A percentile compares a stretch with the other conserved stretches of the same genome.
Conservation (phyloP, 1,139 yeast genomes). For the Yamadazyma mexicana region DNA sequence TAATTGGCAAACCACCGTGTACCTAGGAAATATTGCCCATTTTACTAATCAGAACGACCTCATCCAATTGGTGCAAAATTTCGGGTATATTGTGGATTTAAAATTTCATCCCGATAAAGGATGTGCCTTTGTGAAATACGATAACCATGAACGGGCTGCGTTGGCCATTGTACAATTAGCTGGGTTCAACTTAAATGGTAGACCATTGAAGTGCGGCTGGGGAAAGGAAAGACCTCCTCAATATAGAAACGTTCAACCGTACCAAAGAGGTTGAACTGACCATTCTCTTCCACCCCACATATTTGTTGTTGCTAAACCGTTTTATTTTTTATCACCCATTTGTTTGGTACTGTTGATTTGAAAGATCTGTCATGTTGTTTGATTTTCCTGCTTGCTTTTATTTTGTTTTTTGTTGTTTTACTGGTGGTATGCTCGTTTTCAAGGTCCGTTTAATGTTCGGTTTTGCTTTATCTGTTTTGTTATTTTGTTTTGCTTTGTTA, state of each 20-base stretch:
- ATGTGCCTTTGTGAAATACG: constrained; percentile 84
- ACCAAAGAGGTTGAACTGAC: constrained; percentile 4
- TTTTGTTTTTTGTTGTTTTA: too few relatives aligned
- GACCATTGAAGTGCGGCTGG: constrained; percentile 87
- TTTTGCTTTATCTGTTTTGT: too few relatives aligned
- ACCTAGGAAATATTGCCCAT: constrained; percentile 82
- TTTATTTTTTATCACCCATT: background rate
- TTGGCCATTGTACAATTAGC: constrained; percentile 79
- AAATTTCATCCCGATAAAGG: constrained; percentile 80
- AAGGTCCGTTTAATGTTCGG: too few relatives aligned
- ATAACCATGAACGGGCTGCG: constrained; percentile 86
- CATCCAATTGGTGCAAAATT: constrained; percentile 72
- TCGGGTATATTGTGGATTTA: constrained; percentile 81
- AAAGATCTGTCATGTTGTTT: background rate
- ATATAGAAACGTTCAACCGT: constrained; percentile 6
- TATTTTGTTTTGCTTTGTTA: too few relatives aligned
- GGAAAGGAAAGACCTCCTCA: constrained; percentile 45
- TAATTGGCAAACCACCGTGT: constrained; percentile 84
- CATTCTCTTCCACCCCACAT: too few relatives aligned
- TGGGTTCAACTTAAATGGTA: constrained; percentile 75
- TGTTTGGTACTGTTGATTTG: too few relatives aligned
- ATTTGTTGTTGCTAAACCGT: too few relatives aligned
- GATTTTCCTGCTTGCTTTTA: background rate
- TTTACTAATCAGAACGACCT: constrained; percentile 72
- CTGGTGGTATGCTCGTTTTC: too few relatives aligned